Evolutionary conservation across 2,329 filamentous ascomycete species (phyloP), one percentile per base, ranked within the genome.

Genomic region (Rosellinia necatrix): DNA sequence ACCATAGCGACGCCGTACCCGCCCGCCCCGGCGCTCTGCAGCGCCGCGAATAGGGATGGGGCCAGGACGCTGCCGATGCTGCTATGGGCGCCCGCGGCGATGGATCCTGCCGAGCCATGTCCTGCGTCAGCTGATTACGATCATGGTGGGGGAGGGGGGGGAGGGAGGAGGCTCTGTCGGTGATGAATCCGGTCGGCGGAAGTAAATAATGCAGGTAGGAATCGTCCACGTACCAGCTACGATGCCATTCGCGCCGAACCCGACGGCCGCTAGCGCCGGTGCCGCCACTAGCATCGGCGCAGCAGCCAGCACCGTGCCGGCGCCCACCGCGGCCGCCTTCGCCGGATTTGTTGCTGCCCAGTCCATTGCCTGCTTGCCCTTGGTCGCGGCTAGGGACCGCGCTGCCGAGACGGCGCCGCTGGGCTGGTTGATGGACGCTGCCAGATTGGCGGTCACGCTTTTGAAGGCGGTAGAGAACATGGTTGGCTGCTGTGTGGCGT

Each of bases 1-100:
- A 67, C 61, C 6, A 52, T 47, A 3, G 66, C 62, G 6, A 56
- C 59, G 4, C 67, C 67, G 46, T 67, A 68, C 9, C 65, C 66
- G 2, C 53, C 60, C 27, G 59, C 59, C 0, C 25, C 66, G 13
- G 66, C 67, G 48, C 67, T 69, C 52, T 66, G 63, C 2, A 65
- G 17, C 2, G 61, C 62, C 1, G 66, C 64, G 32, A 68, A 68
- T 2, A 56, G 1, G 6, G 63, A 58, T 4, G 54, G 56, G 1
- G 60, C 62, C 1, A 52, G 57, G 12, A 68, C 64, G 32, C 50
- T 67, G 7, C 65, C 63, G 6, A 66, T 60, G 6, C 55, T 32
- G n/a, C 52, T 51, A 29, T 68, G 66, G 1, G n/a, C 25, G 2
- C 42, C 62, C 3, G 66, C 53, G 19, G 66, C 66, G 12, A 60